Conservation (phyloP, 441 rosid species). For the Caryocar brasiliense region DNA sequence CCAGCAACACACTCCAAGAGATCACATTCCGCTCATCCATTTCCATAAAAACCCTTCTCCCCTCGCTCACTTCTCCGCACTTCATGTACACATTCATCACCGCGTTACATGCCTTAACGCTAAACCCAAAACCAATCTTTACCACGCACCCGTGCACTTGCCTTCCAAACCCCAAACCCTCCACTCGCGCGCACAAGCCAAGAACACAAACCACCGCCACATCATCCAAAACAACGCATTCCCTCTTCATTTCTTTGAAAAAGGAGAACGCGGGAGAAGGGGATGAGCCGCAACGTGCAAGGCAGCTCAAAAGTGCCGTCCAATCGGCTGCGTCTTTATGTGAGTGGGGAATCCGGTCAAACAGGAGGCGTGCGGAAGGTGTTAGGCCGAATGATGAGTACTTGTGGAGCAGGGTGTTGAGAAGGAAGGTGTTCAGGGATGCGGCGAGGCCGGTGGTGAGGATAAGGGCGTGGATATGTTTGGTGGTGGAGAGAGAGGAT, state of each 20-base stretch:
- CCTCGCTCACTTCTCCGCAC: constrained; percentile 38
- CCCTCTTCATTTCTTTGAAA: constrained; percentile 39
- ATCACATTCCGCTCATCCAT: constrained; percentile 52
- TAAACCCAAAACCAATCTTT: constrained; percentile 39
- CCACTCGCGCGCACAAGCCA: constrained; percentile 33
- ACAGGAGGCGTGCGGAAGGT: constrained; percentile 41
- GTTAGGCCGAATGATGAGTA: constrained; percentile 38
- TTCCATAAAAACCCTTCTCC: constrained; percentile 31
- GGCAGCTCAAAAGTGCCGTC: constrained; percentile 54
- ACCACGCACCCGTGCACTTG: constrained; percentile 50
- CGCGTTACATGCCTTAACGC: constrained; percentile 49
- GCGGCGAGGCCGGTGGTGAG: constrained; percentile 35
- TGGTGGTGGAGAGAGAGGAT: constrained; percentile 34
- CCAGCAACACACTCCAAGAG: constrained; percentile 65
- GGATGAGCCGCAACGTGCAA: constrained; percentile 21
- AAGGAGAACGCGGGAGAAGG: constrained; percentile 23
- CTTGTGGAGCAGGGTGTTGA: constrained; percentile 48
- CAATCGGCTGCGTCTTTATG: constrained; percentile 60
- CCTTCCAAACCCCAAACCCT: constrained; percentile 36
- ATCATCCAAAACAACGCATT: constrained; percentile 36
- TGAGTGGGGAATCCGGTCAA: constrained; percentile 54
- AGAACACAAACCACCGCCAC: constrained; percentile 44
- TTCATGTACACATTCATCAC: constrained; percentile 67
- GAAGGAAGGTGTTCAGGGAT: constrained; percentile 36
- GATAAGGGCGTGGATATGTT: constrained; percentile 50